These are phyloP conservation scores for Penicillium decumbens DNA, from an alignment of 2,329 filamentous ascomycete genomes.

Conservation along the genomic window DNA sequence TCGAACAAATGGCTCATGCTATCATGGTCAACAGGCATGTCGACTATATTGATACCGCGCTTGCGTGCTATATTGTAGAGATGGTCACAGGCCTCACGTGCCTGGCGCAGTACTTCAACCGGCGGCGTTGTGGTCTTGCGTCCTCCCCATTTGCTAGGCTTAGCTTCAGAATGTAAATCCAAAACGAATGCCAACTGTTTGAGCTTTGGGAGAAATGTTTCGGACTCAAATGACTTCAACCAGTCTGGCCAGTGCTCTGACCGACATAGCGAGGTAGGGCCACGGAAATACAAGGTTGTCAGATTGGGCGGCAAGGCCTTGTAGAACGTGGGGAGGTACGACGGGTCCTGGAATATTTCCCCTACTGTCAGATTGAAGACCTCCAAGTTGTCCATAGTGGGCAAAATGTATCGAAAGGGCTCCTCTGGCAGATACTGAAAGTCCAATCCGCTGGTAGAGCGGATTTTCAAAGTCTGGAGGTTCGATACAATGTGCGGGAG, in stretches of 20 bases:
- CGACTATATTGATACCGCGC: conserved; percentile 18
- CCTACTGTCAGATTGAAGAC: conserved; percentile 22
- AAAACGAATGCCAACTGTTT: conserved; percentile 22
- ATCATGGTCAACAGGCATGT: conserved; percentile 12
- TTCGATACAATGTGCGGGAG: conserved; percentile 18
- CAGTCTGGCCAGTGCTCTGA: conserved; percentile 22
- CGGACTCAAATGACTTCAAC: conserved; percentile 20
- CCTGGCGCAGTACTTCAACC: conserved; percentile 10
- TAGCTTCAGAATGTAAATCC: conserved; percentile 16
- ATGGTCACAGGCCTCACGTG: conserved; percentile 15
- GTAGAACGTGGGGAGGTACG: conserved; percentile 16
- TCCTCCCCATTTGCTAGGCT: background rate
- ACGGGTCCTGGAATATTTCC: conserved; percentile 18
- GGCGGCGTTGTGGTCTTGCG: background rate
- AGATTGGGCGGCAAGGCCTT: conserved; percentile 21
- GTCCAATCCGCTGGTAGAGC: conserved; percentile 20
- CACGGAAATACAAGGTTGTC: conserved; percentile 23
- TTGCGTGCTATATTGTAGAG: conserved; percentile 14
- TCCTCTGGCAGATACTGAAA: conserved; percentile 15
- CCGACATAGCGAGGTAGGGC: conserved; percentile 18
- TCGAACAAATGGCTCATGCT: background rate
- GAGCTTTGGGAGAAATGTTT: conserved; percentile 19
- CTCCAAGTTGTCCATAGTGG: conserved; percentile 10
- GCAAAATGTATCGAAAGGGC: conserved; percentile 12
- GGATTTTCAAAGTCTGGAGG: conserved; percentile 17